Evolutionary conservation across 192 early-diverging fungal genomes (phyloP).

Genomic region (Rhizophagus sp.): DNA sequence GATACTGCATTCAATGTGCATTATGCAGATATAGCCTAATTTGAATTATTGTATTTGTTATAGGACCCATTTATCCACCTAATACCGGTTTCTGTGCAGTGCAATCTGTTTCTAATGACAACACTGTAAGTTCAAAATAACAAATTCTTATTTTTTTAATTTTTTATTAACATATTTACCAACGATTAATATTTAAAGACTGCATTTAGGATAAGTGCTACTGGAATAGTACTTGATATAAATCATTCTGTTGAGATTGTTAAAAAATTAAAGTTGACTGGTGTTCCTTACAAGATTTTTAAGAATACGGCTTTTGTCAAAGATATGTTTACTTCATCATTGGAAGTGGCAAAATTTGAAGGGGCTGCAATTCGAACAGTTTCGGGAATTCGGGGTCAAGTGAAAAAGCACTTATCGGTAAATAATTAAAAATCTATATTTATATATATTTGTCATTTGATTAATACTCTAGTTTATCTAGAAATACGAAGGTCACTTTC

Average conservation of each 20-base stretch:
- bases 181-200: constrained; percentile 30
- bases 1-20: not conserved
- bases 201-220: constrained; percentile 92
- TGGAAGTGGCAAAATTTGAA: constrained; percentile 99
- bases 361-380: constrained; percentile 96
- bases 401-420: constrained; percentile 85
- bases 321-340: constrained; percentile 95
- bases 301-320: constrained; percentile 98
- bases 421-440: constrained; percentile 9
- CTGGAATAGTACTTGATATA: constrained; percentile 93
- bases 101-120: constrained; percentile 67
- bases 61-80: constrained; percentile 89
- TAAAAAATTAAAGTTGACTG: constrained; percentile 99
- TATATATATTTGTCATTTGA: not conserved
- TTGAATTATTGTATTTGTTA: not conserved
- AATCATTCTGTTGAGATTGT: constrained; percentile 92
- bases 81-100: constrained; percentile 97
- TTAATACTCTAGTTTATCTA: constrained; percentile 32
- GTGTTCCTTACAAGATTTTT: constrained; percentile 91
- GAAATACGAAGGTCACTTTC: constrained; percentile 88
- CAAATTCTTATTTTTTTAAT: not conserved
- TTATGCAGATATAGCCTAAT: not conserved
- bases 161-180: not conserved
- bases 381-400: constrained; percentile 95
- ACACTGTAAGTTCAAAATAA: constrained; percentile 37